Evolutionary conservation across 2,329 filamentous ascomycete genomes (phyloP).

Genomic region (Pseudogymnoascus sp.): DNA sequence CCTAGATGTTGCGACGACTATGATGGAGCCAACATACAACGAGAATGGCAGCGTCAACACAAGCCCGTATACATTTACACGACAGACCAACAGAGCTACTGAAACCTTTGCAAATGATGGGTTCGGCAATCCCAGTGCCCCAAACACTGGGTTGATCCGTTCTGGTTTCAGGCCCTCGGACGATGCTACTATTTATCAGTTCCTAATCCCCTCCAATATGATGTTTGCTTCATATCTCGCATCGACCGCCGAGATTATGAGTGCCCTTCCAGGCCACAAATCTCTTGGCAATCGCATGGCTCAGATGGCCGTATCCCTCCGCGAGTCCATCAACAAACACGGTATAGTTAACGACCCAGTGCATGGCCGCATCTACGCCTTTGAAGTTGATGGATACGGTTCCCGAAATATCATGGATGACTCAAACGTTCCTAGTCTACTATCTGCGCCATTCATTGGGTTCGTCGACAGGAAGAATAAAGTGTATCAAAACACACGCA

Average conservation of each 20-base stretch:
- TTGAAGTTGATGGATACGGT: conserved; percentile 70
- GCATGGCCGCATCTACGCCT: conserved; percentile 66
- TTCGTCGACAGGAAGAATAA: conserved; percentile 52
- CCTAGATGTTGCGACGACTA: conserved; percentile 59
- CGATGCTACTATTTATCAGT: conserved; percentile 74
- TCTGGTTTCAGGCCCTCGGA: conserved; percentile 88
- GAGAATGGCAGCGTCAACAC: conserved; percentile 47
- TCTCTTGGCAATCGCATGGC: conserved; percentile 51
- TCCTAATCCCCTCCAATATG: conserved; percentile 86
- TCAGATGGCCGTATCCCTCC: conserved; percentile 54
- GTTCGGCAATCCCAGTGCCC: conserved; percentile 69
- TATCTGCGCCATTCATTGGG: conserved; percentile 58
- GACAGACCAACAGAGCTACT: conserved; percentile 63
- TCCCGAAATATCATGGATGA: conserved; percentile 57
- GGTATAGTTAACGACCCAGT: conserved; percentile 59
- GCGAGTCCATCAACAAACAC: conserved; percentile 60
- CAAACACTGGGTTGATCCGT: conserved; percentile 70
- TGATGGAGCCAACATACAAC: conserved; percentile 69
- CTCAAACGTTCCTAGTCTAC: conserved; percentile 61
- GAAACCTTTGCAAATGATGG: conserved; percentile 76
- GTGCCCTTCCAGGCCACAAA: conserved; percentile 39
- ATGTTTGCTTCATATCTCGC: conserved; percentile 63
- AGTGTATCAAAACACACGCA: conserved; percentile 71
- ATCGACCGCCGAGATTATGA: conserved; percentile 46
- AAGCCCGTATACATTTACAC: conserved; percentile 68